Conservation (phyloP, 2,329 filamentous ascomycete species). For the Fusarium nurragi region DNA sequence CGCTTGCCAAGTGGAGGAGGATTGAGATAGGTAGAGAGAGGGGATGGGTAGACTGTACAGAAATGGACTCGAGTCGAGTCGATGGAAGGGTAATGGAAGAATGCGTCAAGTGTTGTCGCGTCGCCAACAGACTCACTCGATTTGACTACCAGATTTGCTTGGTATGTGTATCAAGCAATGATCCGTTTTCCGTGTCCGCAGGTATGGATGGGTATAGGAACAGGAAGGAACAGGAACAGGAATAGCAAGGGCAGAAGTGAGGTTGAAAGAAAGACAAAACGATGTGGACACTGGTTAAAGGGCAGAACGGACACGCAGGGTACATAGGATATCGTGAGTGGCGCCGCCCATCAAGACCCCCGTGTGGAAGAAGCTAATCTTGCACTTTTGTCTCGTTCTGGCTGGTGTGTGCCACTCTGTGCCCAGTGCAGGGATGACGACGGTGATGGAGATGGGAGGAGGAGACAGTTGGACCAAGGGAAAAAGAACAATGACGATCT, state of each 20-base stretch:
- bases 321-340: slow-evolving; percentile 30
- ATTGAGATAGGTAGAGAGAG: neutral
- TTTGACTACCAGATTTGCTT: slow-evolving; percentile 8
- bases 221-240: slow-evolving; percentile 1
- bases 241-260: neutral
- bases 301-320: neutral
- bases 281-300: slow-evolving; percentile 4
- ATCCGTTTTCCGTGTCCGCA: neutral
- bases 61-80: neutral
- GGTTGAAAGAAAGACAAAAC: slow-evolving; percentile 20
- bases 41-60: neutral
- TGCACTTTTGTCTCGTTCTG: slow-evolving; percentile 33
- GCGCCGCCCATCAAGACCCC: slow-evolving; percentile 19
- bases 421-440: slow-evolving; percentile 23
- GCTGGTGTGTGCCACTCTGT: slow-evolving; percentile 26
- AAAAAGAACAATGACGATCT: slow-evolving; percentile 8
- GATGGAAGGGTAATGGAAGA: neutral
- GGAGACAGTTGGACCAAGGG: slow-evolving; percentile 9
- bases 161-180: slow-evolving; percentile 4
- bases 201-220: neutral
- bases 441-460: slow-evolving; percentile 3
- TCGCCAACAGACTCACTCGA: slow-evolving; percentile 19
- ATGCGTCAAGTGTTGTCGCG: slow-evolving; percentile 1
- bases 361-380: slow-evolving; percentile 28
- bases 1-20: slow-evolving; percentile 21